Percentiles rank a stretch among this genome's conserved stretches.
phyloP scores from a whole-genome alignment of 2,329 filamentous ascomycete genomes.

The Hymenoscyphus linearis region DNA sequence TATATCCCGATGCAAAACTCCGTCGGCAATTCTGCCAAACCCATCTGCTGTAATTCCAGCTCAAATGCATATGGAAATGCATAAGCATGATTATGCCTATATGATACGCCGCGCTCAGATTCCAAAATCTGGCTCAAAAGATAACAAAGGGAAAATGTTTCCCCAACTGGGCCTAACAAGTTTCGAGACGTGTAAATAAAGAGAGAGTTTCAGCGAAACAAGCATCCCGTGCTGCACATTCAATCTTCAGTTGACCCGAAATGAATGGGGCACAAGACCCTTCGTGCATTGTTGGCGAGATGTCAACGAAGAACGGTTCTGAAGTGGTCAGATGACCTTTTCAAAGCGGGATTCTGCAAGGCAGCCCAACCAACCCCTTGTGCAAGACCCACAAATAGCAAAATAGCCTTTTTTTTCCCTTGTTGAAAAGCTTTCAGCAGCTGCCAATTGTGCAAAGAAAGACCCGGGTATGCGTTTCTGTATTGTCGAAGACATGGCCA shows the following conservation, averaged over 20 bases:
- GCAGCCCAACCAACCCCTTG: not conserved
- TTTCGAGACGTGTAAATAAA: not conserved
- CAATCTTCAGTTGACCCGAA: not conserved
- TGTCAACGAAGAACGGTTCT: not conserved
- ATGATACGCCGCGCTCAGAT: not conserved
- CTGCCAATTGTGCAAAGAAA: not conserved
- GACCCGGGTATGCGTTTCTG: not conserved
- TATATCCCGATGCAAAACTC: not conserved
- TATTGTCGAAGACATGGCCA: not conserved
- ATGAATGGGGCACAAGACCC: not conserved
- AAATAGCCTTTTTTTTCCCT: not conserved
- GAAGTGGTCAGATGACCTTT: not conserved
- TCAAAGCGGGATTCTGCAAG: not conserved
- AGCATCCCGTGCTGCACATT: not conserved
- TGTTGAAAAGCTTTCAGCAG: not conserved
- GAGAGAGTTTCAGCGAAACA: not conserved
- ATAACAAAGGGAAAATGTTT: not conserved
- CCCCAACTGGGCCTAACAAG: too few species aligned
- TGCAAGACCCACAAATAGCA: not conserved
- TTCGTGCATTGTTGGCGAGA: not conserved
- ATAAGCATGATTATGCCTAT: not conserved
- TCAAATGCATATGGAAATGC: not conserved
- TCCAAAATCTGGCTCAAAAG: not conserved
- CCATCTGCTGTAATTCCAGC: not conserved
- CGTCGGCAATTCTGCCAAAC: not conserved